These are phyloP conservation scores for Remersonia thermophila DNA, from an alignment of 2,329 filamentous ascomycete genomes.

Conservation along the genomic window DNA sequence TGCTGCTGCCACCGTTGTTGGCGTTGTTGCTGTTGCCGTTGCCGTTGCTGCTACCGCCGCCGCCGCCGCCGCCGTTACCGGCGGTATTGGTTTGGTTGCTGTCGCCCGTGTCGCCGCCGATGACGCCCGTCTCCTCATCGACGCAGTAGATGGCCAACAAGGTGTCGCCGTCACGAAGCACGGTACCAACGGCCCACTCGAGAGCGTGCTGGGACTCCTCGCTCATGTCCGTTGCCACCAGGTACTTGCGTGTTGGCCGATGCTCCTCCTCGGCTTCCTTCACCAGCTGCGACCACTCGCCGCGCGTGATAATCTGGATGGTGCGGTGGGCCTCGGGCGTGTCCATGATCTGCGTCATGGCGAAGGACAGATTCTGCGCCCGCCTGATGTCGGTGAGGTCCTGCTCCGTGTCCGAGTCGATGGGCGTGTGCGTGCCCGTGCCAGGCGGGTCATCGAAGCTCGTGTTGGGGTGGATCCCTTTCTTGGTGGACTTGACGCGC, in stretches of 20 bases:
- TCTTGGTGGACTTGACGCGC: conserved; percentile 41
- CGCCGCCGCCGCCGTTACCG: too few species aligned
- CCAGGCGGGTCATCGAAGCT: conserved; percentile 62
- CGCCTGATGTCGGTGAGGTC: conserved; percentile 75
- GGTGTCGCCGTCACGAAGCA: conserved; percentile 86
- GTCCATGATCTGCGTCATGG: conserved; percentile 66
- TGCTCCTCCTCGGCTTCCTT: conserved; percentile 68
- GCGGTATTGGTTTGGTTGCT: too few species aligned
- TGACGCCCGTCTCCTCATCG: conserved; percentile 68
- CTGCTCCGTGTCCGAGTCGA: conserved; percentile 77
- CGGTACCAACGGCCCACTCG: conserved; percentile 95
- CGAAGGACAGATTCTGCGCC: conserved; percentile 73
- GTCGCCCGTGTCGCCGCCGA: conserved; percentile 24
- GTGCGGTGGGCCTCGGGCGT: conserved; percentile 67
- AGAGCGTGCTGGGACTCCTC: conserved; percentile 89
- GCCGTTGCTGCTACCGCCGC: too few species aligned
- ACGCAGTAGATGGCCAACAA: conserved; percentile 87
- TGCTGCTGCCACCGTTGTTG: conserved; percentile 17
- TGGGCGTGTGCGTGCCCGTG: conserved; percentile 42
- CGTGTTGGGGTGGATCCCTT: conserved; percentile 64
- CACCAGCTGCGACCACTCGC: conserved; percentile 67
- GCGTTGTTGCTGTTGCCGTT: too few species aligned
- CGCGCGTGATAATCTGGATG: conserved; percentile 80
- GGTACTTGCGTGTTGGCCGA: conserved; percentile 71
- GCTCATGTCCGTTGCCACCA: conserved; percentile 91